Base-by-base conservation (phyloP, 2,329 filamentous ascomycete species). In the Cryphonectria nitschkei region DNA sequence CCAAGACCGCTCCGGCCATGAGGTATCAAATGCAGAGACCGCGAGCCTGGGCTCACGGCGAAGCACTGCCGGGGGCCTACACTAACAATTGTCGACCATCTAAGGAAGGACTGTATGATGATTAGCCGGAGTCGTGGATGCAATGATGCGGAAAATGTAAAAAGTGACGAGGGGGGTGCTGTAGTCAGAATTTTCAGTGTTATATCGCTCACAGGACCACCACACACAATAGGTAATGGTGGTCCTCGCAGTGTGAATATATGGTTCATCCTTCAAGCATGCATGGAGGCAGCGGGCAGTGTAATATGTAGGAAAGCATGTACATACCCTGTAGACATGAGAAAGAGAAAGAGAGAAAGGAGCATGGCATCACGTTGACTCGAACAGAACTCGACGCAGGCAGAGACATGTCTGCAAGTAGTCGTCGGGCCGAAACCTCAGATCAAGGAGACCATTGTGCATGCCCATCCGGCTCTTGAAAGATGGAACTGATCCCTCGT, bases 141-240 rank as follows among this genome's bases (percentile, higher is more conserved):
- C 54, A 5, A 58, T 13, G 29, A 32, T 58, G 14, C 11, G 16
- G 54, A 26, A n/a, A n/a, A 41, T 46, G 32, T 64, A 26, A n/a
- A 22, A 63, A 37, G 37, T 32, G 19, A 16, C n/a, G 58, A 68
- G 34, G 52, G 62, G 69, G 63, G 69, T 69, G 68, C 69, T 29
- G 37, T 62, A 63, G 60, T 73, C 71, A 73, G 71, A 73, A 73
- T 73, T 73, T 73, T 73, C 71, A 73, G 71, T 73, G 71, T 73
- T 65, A 67, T 64, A 56, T 60, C 62, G 69, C 63, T 73, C 71
- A 71, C 64, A 52, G 64, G 46, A 73, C 46, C 63, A 67, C 69
- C 71, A 73, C 68, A 64, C 71, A 71, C 71, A 73, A 71, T 73
- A 73, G 71, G 71, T 69, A 54, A 66, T 73, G 71, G 63, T 50